These are phyloP conservation scores for Massariosphaeria phaeospora DNA, from an alignment of 495 filamentous ascomycete genomes.

Conservation along the genomic window DNA sequence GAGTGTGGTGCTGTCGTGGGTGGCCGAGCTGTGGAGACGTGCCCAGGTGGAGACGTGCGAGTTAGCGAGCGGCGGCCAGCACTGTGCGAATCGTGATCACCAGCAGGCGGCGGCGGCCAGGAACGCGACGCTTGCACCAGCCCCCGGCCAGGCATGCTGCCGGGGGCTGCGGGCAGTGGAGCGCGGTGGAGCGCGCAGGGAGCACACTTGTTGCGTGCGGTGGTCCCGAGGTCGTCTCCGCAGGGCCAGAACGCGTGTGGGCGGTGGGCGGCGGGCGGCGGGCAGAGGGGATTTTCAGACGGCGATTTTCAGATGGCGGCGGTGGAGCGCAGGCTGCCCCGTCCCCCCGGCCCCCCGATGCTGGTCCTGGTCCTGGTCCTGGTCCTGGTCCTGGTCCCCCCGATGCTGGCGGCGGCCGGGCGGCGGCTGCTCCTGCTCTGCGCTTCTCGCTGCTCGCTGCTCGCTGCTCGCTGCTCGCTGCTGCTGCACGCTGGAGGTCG, in stretches of 20 bases:
- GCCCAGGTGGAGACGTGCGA: neutral
- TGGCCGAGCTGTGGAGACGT: neutral
- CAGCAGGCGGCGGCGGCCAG: neutral
- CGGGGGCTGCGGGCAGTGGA: no score
- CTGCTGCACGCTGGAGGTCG: constrained; percentile 19
- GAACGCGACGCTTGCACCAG: neutral
- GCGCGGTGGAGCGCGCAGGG: neutral
- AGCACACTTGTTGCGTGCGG: neutral
- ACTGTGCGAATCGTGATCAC: neutral
- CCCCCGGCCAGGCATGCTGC: no score
- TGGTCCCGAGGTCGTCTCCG: constrained; percentile 32
- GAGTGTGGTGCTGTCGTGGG: constrained; percentile 1
- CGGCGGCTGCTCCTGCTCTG: no score
- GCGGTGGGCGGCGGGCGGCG: constrained; percentile 6
- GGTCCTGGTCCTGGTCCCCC: no score
- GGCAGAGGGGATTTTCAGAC: no score
- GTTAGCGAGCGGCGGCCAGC: neutral
- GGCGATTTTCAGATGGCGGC: no score
- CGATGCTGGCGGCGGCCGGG: no score
- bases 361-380: no score
- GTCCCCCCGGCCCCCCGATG: no score
- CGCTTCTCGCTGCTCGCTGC: no score
- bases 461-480: constrained; percentile 11
- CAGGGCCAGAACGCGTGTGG: constrained; percentile 24
- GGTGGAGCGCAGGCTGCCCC: no score